These are phyloP conservation scores for Lumnitzera racemosa DNA, from an alignment of 345 rosid genomes.

Conservation along the genomic window DNA sequence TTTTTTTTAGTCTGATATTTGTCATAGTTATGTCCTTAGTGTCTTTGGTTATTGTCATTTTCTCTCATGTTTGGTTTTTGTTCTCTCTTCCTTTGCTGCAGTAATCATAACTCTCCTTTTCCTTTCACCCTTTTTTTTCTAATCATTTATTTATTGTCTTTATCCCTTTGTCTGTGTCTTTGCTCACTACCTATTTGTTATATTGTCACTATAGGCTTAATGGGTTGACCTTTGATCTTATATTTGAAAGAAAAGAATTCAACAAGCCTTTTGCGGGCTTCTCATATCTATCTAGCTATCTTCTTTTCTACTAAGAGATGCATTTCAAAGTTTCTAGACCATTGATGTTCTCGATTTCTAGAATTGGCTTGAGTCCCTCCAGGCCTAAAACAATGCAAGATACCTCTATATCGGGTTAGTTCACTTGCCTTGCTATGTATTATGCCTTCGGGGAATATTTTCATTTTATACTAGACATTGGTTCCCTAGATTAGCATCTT, in stretches of 20 bases:
- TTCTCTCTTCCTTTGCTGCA: too few species aligned
- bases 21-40: too few species aligned
- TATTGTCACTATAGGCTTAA: constrained; percentile 26
- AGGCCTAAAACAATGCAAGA: constrained; percentile 93
- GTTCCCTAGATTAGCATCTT: constrained; percentile 17
- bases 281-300: constrained; percentile 56
- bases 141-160: too few species aligned
- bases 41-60: too few species aligned
- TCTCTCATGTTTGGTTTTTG: too few species aligned
- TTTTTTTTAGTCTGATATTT: too few species aligned
- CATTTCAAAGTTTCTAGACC: constrained; percentile 35
- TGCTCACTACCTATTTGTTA: too few species aligned
- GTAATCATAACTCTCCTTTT: too few species aligned
- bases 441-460: constrained; percentile 14
- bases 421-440: constrained; percentile 58
- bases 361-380: constrained; percentile 76
- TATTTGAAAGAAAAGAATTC: constrained; percentile 32
- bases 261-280: constrained; percentile 28
- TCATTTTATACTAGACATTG: constrained; percentile 38
- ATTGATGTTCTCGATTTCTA: constrained; percentile 59
- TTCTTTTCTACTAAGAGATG: constrained; percentile 37
- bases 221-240: constrained; percentile 57
- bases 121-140: too few species aligned
- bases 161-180: too few species aligned
- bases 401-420: constrained; percentile 79